Evolutionary conservation across 139 green algal genomes (phyloP).

Genomic region (Nannochloris sp.): DNA sequence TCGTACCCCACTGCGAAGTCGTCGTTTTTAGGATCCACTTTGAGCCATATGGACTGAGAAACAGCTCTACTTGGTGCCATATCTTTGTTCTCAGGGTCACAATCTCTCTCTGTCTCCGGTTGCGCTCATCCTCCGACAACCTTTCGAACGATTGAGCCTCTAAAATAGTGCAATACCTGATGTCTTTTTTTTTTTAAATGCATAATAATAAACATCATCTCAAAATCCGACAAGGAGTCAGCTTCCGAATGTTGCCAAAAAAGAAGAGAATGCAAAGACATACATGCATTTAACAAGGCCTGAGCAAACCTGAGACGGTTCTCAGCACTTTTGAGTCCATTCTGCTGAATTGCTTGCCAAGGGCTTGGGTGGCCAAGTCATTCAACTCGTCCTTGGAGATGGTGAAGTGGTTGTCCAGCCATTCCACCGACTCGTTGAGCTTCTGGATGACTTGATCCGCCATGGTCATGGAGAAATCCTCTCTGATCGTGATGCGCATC

Average conservation of each 20-base stretch:
- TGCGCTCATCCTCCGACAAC: too few relatives aligned
- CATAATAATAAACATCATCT: too few relatives aligned
- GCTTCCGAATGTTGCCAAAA: not conserved
- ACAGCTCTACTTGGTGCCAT: too few relatives aligned
- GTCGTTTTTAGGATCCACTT: too few relatives aligned
- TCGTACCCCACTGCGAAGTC: too few relatives aligned
- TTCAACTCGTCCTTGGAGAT: slow-evolving; percentile 21
- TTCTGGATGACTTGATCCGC: slow-evolving; percentile 30
- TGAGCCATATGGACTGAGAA: too few relatives aligned
- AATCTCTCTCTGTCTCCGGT: too few relatives aligned
- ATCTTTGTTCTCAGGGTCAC: too few relatives aligned
- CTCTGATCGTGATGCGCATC: slow-evolving; percentile 29
- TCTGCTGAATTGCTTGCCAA: not conserved
- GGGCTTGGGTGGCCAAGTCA: not conserved
- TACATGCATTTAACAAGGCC: not conserved
- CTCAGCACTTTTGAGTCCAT: slow-evolving; percentile 8
- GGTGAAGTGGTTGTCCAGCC: slow-evolving; percentile 43
- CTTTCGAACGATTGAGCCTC: too few relatives aligned
- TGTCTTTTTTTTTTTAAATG: too few relatives aligned
- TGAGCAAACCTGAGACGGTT: not conserved
- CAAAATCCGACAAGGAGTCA: not conserved
- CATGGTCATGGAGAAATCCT: slow-evolving; percentile 41
- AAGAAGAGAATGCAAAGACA: too few relatives aligned
- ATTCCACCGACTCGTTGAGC: slow-evolving; percentile 30
- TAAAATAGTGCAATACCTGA: too few relatives aligned